Base-by-base conservation (phyloP, 1,284 basidiomycete species). In the Sporisorium reilianum region DNA sequence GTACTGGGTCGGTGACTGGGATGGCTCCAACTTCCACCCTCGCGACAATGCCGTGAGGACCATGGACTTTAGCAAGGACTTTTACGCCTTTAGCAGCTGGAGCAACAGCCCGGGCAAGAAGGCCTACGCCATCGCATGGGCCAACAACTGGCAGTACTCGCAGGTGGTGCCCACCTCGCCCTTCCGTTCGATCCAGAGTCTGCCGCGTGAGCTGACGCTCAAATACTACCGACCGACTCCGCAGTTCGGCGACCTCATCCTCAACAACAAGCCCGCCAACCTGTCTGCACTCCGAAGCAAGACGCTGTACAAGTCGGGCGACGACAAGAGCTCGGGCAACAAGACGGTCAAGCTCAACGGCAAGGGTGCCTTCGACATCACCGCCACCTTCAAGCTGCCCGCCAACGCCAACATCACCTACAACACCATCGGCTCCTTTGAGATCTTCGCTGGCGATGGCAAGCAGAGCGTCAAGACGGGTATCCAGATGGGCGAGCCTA, bases 141-240 rank as follows among this genome's bases (percentile, higher is more conserved):
- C 85, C 28, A 81, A 73, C 73, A 87, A 87, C 78, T 86, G 85
- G 85, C 81, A 85, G 72, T 87, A 87, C 79, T 79, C 84, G 20
- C 49, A 85, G 46, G 61, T 68, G 16, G 84, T 84, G 3, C 86
- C 86, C 16, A 86, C 86, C 0, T 81, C 42, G 5, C 84, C 84
- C 9, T 87, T 84, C 84, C 77, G 86, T 23, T 84, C 82, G 50
- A 77, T 81, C 28, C 85, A 86, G 83, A 77, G 66, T 79, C 20
- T 84, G 75, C 46, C 81, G 73, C 64, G 76, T 50, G 55, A 84
- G 80, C 64, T 85, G 57, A 71, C 68, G 80, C 48, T 79, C 70
- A 49, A 83, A 51, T 79, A 84, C 64, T 72, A 74, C 32, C 74
- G 77, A 25, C 51, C 80, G 6, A 80, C 79, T 36, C 79, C 79